Evolutionary conservation across 768 basidiomycete genomes (phyloP), one percentile per base, ranked within the genome.

Genomic region (Leccinum barrowsii): DNA sequence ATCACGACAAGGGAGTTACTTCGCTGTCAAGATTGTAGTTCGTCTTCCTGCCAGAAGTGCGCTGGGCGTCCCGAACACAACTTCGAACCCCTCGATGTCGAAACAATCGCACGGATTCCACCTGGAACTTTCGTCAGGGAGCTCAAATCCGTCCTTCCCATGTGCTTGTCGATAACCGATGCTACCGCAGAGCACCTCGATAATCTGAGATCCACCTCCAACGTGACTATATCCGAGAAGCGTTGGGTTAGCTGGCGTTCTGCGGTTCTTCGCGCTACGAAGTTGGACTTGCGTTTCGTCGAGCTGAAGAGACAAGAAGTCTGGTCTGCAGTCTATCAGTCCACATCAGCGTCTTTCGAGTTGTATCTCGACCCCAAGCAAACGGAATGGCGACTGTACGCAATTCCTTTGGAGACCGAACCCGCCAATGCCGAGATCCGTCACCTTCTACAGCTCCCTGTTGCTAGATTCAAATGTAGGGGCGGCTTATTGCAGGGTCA

Each of bases 21-120:
- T 37, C 81, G 80, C 11, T 98, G 95, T 71, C 60, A 67, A 13
- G 90, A 92, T 59, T 98, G 95, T 67, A 83, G 82, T 6, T 82
- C 84, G 8, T 83, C 91, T 13, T 86, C 89, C 34, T 98, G 95
- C 76, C 80, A 81, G 62, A 87, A 87, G 69, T 96, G 94, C 68
- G 91, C 90, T 44, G 94, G 93, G 26, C 86, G 92, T 63, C 95
- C 95, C 0, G 90, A 94, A 65, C 95, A 98, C 71, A 89, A 86
- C 63, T 85, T 84, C 61, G 68, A 72, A 19, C 72, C 77, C 0
- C 81, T 91, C 54, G 83, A 88, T 61, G 63, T 82, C 26, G 72
- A 67, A 5, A 67, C 73, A 10, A 69, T 82, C 50, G 78, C 82
- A 17, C 86, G 95, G n/a, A 69, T 90, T 8, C 76, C 81, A 5